Evolutionary conservation across 352 stramenopile species (phyloP).

Genomic region (Phytophthora pisi): DNA sequence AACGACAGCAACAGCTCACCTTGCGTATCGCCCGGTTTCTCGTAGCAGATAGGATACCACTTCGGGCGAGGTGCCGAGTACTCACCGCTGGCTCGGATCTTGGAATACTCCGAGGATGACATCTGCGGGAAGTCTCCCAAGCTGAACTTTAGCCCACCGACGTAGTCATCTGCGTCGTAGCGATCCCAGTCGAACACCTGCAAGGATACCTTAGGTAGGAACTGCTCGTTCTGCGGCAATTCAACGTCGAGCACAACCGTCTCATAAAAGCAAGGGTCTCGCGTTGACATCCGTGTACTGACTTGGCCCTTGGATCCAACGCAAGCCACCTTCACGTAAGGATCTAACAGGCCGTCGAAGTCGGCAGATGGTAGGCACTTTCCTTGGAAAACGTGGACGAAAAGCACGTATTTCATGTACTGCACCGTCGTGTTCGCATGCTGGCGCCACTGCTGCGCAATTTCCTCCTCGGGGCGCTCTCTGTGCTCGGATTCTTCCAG

Average conservation of each 20-base stretch:
- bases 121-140: slow-evolving; percentile 66
- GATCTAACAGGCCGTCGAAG: slow-evolving; percentile 75
- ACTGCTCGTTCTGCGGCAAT: slow-evolving; percentile 67
- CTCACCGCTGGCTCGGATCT: slow-evolving; percentile 48
- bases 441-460: slow-evolving; percentile 60
- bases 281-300: slow-evolving; percentile 63
- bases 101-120: slow-evolving; percentile 60
- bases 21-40: slow-evolving; percentile 64
- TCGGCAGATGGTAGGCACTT: slow-evolving; percentile 74
- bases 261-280: slow-evolving; percentile 87
- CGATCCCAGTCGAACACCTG: slow-evolving; percentile 83
- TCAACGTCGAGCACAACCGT: slow-evolving; percentile 77
- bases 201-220: slow-evolving; percentile 73
- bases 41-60: slow-evolving; percentile 77
- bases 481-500: slow-evolving; percentile 48
- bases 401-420: slow-evolving; percentile 82
- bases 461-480: slow-evolving; percentile 34
- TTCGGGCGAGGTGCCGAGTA: slow-evolving; percentile 65
- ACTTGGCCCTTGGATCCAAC: slow-evolving; percentile 72
- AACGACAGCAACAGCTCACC: slow-evolving; percentile 84
- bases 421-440: slow-evolving; percentile 58
- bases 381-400: slow-evolving; percentile 86
- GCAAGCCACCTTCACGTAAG: slow-evolving; percentile 88
- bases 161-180: slow-evolving; percentile 76
- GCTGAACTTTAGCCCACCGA: slow-evolving; percentile 65